phyloP scores from a whole-genome alignment of 257 asterid genomes.

The Euphrasia confusa region DNA sequence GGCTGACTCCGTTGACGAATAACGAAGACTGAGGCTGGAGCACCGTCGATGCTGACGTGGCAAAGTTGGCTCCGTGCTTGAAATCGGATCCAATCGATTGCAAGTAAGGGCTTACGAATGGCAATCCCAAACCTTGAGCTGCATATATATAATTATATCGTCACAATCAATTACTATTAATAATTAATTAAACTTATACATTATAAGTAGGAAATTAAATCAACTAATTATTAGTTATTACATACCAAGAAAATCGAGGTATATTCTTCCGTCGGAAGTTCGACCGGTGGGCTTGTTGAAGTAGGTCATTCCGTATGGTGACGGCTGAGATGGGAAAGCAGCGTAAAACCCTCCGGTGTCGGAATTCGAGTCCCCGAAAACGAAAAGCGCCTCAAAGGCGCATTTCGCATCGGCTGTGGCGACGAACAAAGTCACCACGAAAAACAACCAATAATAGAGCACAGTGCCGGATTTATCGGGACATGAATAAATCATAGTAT shows the following conservation, averaged over 20 bases:
- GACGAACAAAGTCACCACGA: not conserved
- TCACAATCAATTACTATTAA: not conserved
- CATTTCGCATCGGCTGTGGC: conserved; percentile 2
- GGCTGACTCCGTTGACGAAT: conserved; percentile 12
- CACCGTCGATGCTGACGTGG: conserved; percentile 5
- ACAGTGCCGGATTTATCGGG: not conserved
- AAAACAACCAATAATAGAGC: not conserved
- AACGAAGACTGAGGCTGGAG: conserved; percentile 6
- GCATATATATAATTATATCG: not conserved
- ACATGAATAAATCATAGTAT: not conserved
- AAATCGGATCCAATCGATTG: conserved; percentile 13
- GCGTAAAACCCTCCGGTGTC: conserved; percentile 25
- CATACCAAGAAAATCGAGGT: conserved; percentile 21
- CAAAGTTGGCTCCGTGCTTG: conserved; percentile 15
- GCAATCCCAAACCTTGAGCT: conserved; percentile 10
- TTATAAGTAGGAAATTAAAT: no score
- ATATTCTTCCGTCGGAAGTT: conserved; percentile 17
- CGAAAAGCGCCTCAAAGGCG: conserved; percentile 23
- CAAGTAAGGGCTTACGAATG: conserved; percentile 11
- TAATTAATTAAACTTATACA: no score
- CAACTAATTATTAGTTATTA: no score
- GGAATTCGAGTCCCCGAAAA: conserved; percentile 25
- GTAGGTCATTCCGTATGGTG: conserved; percentile 22
- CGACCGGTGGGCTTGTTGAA: conserved; percentile 23
- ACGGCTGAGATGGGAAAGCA: conserved; percentile 9